These are phyloP conservation scores for Juglanconis oblonga DNA, from an alignment of 2,329 filamentous ascomycete species.

Conservation along the genomic window DNA sequence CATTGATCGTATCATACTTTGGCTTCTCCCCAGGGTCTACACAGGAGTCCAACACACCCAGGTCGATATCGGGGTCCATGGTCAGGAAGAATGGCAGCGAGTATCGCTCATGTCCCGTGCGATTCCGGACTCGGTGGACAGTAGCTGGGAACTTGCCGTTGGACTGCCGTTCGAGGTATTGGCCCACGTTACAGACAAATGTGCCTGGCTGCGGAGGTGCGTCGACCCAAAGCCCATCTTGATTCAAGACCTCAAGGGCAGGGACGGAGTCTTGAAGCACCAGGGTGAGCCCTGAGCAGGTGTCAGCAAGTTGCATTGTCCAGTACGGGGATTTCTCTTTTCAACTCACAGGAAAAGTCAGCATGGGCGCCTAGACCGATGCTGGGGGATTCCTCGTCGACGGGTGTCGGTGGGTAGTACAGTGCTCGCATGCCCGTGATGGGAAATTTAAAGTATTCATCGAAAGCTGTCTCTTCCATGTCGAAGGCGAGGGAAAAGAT, in stretches of 20 bases:
- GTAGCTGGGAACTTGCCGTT: slow-evolving; percentile 36
- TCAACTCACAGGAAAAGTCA: slow-evolving; percentile 34
- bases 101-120: slow-evolving; percentile 34
- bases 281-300: slow-evolving; percentile 32
- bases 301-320: not conserved
- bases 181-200: slow-evolving; percentile 39
- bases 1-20: slow-evolving; percentile 26
- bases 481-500: slow-evolving; percentile 37
- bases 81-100: slow-evolving; percentile 37
- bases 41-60: slow-evolving; percentile 25
- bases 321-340: no score
- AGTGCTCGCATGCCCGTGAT: slow-evolving; percentile 39
- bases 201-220: slow-evolving; percentile 32
- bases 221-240: slow-evolving; percentile 37
- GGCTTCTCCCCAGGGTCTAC: slow-evolving; percentile 19
- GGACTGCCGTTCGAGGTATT: slow-evolving; percentile 38
- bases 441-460: slow-evolving; percentile 34
- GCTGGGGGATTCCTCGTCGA: slow-evolving; percentile 22
- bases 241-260: slow-evolving; percentile 38
- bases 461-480: slow-evolving; percentile 36
- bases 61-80: slow-evolving; percentile 24
- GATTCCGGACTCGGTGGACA: slow-evolving; percentile 38
- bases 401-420: slow-evolving; percentile 35
- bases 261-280: slow-evolving; percentile 29
- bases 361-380: slow-evolving; percentile 39